phyloP scores from a whole-genome alignment of 2,329 filamentous ascomycete genomes.

The Sporothrix humicola region DNA sequence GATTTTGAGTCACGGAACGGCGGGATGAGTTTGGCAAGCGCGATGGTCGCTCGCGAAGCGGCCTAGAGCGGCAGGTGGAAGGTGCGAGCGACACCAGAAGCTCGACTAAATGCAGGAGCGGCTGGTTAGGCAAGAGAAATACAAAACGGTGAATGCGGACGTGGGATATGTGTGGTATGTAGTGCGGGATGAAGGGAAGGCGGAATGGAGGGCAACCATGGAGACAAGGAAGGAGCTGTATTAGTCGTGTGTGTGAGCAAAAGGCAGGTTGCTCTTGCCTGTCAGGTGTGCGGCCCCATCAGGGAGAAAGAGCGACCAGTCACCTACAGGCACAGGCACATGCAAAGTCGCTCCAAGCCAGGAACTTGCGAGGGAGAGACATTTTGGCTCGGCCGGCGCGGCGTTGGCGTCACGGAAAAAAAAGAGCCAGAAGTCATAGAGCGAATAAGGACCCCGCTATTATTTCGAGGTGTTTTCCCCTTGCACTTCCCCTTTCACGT shows the following conservation, averaged over 20 bases:
- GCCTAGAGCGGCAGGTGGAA: constrained; percentile 4
- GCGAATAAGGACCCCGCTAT: constrained; percentile 33
- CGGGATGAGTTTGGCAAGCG: background rate
- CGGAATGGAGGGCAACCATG: constrained; percentile 18
- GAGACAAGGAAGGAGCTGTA: constrained; percentile 27
- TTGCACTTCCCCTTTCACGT: constrained; percentile 11
- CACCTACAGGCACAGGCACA: constrained; percentile 10
- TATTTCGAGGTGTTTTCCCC: constrained; percentile 28
- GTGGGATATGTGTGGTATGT: constrained; percentile 7
- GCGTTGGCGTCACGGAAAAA: constrained; percentile 20
- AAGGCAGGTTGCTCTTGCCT: background rate
- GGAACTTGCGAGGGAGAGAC: background rate
- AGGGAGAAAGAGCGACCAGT: constrained; percentile 3
- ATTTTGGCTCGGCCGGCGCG: constrained; percentile 24
- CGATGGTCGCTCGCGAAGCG: constrained; percentile 3
- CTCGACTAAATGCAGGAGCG: background rate
- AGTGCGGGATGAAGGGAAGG: constrained; percentile 27
- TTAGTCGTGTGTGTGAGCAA: background rate
- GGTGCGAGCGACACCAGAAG: background rate
- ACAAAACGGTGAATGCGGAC: background rate
- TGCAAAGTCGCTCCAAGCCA: constrained; percentile 9
- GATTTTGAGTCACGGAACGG: background rate
- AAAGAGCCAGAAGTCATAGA: background rate
- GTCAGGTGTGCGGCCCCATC: background rate
- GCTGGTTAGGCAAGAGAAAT: constrained; percentile 12